Evolutionary conservation across 75 land plant genomes (phyloP).

Genomic region (Picea sitchensis): DNA sequence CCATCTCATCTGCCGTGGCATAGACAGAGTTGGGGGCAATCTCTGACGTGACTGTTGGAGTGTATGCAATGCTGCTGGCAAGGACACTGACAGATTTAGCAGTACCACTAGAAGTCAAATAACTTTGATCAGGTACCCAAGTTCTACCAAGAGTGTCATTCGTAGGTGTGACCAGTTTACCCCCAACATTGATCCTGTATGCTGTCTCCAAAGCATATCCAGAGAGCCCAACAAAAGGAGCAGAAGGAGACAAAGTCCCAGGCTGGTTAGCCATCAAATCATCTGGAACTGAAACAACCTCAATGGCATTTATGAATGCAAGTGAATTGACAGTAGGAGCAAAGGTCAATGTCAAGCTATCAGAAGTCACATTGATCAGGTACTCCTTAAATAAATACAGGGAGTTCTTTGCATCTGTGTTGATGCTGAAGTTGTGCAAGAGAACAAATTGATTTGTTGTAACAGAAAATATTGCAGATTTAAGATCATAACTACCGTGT

Average conservation of each 20-base stretch:
- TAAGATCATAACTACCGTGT: constrained; percentile 13
- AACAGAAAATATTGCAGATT: constrained; percentile 38
- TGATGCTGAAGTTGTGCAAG: constrained; percentile 30
- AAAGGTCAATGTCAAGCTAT: constrained; percentile 38
- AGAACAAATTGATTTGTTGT: constrained; percentile 40
- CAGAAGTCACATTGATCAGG: constrained; percentile 40
- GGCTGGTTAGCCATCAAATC: constrained; percentile 31
- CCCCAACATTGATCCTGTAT: constrained; percentile 78
- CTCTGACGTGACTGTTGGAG: constrained; percentile 16
- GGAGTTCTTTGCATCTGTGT: neutral
- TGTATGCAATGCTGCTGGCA: constrained; percentile 22
- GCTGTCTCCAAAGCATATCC: constrained; percentile 63
- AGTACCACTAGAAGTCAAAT: constrained; percentile 15
- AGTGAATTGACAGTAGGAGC: constrained; percentile 41
- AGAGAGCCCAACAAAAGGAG: constrained; percentile 21
- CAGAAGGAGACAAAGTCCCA: constrained; percentile 1
- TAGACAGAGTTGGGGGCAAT: constrained; percentile 62
- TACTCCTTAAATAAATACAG: constrained; percentile 39
- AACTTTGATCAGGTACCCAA: constrained; percentile 41
- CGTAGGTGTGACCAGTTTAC: constrained; percentile 30
- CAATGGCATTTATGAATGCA: constrained; percentile 84
- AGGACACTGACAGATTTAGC: constrained; percentile 14
- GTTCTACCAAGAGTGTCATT: constrained; percentile 59
- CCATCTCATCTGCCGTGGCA: constrained; percentile 51
- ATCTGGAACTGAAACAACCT: constrained; percentile 80